These are phyloP conservation scores for Raphanus hybrid DNA, from an alignment of 441 rosid genomes.

Conservation along the genomic window DNA sequence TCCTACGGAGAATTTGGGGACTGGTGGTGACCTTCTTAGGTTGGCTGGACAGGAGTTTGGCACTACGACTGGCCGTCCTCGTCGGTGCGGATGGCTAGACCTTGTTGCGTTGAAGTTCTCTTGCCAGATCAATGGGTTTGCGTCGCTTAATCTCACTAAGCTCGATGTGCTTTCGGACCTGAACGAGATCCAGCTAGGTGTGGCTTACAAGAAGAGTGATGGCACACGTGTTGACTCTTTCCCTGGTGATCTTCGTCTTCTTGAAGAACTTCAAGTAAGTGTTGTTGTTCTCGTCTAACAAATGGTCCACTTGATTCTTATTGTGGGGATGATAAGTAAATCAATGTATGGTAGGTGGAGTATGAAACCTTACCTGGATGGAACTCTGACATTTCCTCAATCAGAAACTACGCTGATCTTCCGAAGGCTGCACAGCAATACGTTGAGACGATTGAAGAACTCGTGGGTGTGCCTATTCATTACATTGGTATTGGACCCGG, in stretches of 20 bases:
- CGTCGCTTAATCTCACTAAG: constrained; percentile 92
- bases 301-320: neutral
- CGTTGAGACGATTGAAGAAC: constrained; percentile 92
- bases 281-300: neutral
- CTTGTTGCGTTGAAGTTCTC: constrained; percentile 82
- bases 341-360: constrained; percentile 63
- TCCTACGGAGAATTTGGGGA: constrained; percentile 92
- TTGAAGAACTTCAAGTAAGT: constrained; percentile 78
- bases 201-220: constrained; percentile 68
- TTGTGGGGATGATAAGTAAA: constrained; percentile 9
- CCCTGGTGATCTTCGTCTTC: constrained; percentile 84
- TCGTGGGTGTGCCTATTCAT: constrained; percentile 78
- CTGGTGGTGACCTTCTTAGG: constrained; percentile 85
- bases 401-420: constrained; percentile 79
- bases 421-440: constrained; percentile 79
- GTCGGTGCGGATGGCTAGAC: constrained; percentile 99
- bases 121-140: constrained; percentile 91
- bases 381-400: constrained; percentile 76
- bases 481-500: constrained; percentile 95
- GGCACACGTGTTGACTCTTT: constrained; percentile 83
- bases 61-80: constrained; percentile 97
- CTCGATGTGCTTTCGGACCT: constrained; percentile 91
- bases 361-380: constrained; percentile 93
- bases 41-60: constrained; percentile 95
- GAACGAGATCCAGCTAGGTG: constrained; percentile 80